Evolutionary conservation across 139 green algal species (phyloP).

Genomic region (Picochlorum sp.): DNA sequence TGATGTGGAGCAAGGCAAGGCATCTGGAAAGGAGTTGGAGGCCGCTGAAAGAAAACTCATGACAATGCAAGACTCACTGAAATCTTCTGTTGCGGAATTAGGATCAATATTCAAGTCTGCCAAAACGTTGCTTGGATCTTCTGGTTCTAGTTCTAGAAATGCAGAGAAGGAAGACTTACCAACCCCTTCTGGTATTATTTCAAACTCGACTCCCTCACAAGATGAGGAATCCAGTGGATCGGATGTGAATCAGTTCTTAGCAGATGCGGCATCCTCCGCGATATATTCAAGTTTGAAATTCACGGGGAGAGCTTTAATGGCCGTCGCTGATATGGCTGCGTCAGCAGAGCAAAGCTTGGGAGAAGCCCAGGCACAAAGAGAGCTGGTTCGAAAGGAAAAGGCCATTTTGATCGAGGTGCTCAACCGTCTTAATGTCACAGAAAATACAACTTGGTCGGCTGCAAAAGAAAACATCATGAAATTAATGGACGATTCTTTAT

Average conservation of each 20-base stretch:
- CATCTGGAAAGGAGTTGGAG: not conserved
- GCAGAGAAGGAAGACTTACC: not conserved
- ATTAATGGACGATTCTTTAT: conserved; percentile 4
- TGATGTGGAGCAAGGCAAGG: conserved; percentile 9
- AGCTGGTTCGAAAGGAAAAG: not conserved
- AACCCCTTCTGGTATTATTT: not conserved
- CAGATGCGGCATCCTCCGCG: conserved; percentile 1
- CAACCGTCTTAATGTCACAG: not conserved
- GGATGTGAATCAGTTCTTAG: conserved; percentile 1
- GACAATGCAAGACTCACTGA: conserved; percentile 6
- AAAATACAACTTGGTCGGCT: conserved; percentile 6
- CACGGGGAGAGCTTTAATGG: conserved; percentile 15
- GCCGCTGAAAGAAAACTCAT: conserved; percentile 8
- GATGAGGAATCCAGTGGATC: not conserved
- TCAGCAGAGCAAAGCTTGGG: conserved; percentile 9
- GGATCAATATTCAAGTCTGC: conserved; percentile 1
- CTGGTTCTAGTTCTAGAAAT: not conserved
- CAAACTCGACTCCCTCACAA: too few species aligned
- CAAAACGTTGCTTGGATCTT: not conserved
- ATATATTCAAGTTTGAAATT: conserved; percentile 21
- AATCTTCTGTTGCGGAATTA: conserved; percentile 7
- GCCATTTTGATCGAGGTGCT: not conserved
- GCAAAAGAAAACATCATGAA: not conserved
- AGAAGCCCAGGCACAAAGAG: not conserved
- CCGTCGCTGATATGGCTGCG: conserved; percentile 17